These are phyloP conservation scores for Fermentozyma sake DNA, from an alignment of 1,139 yeast species.

Conservation along the genomic window DNA sequence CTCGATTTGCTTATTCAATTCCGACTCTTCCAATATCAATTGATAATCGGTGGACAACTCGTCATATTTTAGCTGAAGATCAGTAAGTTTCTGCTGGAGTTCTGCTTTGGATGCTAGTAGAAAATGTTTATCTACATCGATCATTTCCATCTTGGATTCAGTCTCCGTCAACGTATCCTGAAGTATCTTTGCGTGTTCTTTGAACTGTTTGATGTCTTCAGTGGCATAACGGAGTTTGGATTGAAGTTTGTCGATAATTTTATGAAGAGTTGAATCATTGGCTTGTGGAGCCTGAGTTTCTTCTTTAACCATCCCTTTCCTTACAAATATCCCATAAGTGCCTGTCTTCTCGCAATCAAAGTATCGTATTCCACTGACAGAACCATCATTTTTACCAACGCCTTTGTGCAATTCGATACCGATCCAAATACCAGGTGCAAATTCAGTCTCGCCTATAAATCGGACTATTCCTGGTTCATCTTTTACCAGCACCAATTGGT, in stretches of 20 bases:
- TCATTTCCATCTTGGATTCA: conserved; percentile 45
- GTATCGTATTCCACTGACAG: conserved; percentile 59
- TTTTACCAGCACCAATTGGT: conserved; percentile 39
- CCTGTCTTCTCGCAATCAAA: conserved; percentile 46
- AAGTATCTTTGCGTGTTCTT: conserved; percentile 15
- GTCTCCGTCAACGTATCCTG: conserved; percentile 16
- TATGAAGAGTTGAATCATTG: conserved; percentile 13
- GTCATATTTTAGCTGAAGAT: conserved; percentile 32
- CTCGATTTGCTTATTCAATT: conserved; percentile 37
- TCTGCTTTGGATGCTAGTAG: conserved; percentile 38
- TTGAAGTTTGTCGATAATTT: conserved; percentile 44
- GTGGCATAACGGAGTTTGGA: conserved; percentile 29
- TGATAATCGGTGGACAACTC: conserved; percentile 37
- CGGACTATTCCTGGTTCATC: conserved; percentile 43
- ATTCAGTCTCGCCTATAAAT: conserved; percentile 50
- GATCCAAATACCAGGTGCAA: conserved; percentile 69
- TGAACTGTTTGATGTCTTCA: conserved; percentile 22
- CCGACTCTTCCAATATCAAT: conserved; percentile 44
- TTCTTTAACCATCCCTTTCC: conserved; percentile 23
- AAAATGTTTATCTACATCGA: conserved; percentile 51
- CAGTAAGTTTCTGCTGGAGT: conserved; percentile 24
- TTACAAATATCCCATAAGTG: conserved; percentile 58
- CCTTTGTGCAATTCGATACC: conserved; percentile 69
- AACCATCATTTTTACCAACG: conserved; percentile 77
- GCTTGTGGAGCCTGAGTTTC: conserved; percentile 1